Evolutionary conservation across 2,329 filamentous ascomycete species (phyloP).

Genomic region (Alternaria novae-zelandiae): DNA sequence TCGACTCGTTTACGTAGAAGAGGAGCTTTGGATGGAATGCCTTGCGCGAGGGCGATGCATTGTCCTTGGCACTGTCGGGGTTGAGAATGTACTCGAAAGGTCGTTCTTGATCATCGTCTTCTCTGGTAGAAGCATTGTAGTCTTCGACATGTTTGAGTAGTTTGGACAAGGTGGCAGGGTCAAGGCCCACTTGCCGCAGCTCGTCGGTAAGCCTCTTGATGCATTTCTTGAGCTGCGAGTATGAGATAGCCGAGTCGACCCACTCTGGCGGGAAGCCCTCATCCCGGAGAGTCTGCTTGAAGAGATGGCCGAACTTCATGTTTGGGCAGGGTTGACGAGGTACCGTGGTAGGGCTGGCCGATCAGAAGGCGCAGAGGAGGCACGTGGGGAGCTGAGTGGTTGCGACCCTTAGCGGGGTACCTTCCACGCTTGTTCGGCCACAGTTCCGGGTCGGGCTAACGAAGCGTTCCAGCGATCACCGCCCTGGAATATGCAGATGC

Average conservation of each 20-base stretch:
- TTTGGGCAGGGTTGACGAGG: slow-evolving; percentile 1
- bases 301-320: slow-evolving; percentile 90
- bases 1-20: slow-evolving; percentile 70
- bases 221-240: slow-evolving; percentile 85
- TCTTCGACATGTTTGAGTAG: slow-evolving; percentile 61
- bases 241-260: slow-evolving; percentile 79
- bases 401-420: slow-evolving; percentile 18
- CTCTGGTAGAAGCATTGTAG: slow-evolving; percentile 36
- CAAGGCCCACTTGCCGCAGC: slow-evolving; percentile 73
- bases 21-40: slow-evolving; percentile 71
- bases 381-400: slow-evolving; percentile 36
- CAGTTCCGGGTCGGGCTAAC: slow-evolving; percentile 12
- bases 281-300: slow-evolving; percentile 70
- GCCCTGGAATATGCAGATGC: background rate
- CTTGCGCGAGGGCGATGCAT: slow-evolving; percentile 20
- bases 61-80: slow-evolving; percentile 11
- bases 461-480: background rate
- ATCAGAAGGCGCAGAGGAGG: slow-evolving; percentile 23
- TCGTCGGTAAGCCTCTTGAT: slow-evolving; percentile 80
- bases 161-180: slow-evolving; percentile 70
- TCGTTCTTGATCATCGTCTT: slow-evolving; percentile 34
- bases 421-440: slow-evolving; percentile 9
- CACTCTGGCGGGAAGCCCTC: slow-evolving; percentile 77
- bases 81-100: slow-evolving; percentile 49
- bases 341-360: slow-evolving; percentile 28